These are phyloP conservation scores for Colletotrichum sp. DNA, from an alignment of 2,329 filamentous ascomycete species.

Conservation along the genomic window DNA sequence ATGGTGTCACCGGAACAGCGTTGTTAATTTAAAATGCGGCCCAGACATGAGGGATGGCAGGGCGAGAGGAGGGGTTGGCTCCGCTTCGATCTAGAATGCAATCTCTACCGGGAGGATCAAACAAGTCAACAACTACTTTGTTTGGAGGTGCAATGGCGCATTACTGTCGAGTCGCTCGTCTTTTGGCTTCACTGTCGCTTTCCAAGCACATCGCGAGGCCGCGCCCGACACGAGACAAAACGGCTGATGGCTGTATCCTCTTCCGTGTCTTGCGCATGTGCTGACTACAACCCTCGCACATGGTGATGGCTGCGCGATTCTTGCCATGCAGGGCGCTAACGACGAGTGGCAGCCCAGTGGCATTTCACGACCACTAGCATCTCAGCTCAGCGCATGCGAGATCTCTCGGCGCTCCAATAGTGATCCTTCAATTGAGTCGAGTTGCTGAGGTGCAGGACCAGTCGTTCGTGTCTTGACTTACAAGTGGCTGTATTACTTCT, in stretches of 20 bases:
- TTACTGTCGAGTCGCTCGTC: no score
- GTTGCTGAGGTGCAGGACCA: not conserved
- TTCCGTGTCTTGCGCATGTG: not conserved
- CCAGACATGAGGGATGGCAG: not conserved
- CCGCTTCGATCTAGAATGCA: not conserved
- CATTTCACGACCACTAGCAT: not conserved
- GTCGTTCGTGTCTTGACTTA: constrained; percentile 8
- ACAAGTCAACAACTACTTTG: not conserved
- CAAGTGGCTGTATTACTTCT: not conserved
- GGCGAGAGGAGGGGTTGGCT: not conserved
- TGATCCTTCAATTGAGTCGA: not conserved
- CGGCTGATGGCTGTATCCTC: not conserved
- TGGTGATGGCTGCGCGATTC: not conserved
- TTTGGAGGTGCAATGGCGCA: not conserved
- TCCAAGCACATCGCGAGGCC: not conserved
- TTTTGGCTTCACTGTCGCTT: not conserved
- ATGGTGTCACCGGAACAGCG: not conserved
- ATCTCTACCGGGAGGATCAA: constrained; percentile 11
- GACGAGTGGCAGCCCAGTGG: not conserved
- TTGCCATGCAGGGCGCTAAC: not conserved
- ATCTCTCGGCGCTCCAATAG: not conserved
- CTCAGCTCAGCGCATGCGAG: not conserved
- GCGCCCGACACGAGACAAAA: not conserved
- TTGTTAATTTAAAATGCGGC: constrained; percentile 4
- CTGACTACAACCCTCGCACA: not conserved